These are phyloP conservation scores for Penicillium silybi DNA, from an alignment of 495 filamentous ascomycete species.

Conservation along the genomic window DNA sequence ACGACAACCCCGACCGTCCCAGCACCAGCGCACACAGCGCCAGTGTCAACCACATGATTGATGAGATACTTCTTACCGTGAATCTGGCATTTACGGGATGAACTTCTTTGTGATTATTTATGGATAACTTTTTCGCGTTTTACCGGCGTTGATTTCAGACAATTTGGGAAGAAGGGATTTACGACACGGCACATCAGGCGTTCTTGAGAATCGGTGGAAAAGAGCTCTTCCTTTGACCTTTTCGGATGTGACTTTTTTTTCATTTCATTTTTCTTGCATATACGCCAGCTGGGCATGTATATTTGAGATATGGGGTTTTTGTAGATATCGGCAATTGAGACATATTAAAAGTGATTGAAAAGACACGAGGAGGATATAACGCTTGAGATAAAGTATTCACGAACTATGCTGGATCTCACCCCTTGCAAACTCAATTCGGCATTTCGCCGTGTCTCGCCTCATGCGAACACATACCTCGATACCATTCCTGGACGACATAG, in stretches of 20 bases:
- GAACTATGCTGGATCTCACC: neutral
- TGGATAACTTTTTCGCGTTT: neutral
- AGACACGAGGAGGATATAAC: no score
- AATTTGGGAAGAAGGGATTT: neutral
- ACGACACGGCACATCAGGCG: neutral
- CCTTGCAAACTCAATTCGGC: neutral
- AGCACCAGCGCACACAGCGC: conserved; percentile 7
- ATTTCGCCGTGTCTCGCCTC: no score
- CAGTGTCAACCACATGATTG: conserved; percentile 6
- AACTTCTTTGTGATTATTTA: neutral
- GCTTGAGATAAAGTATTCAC: neutral
- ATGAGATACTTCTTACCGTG: neutral
- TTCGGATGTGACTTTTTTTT: neutral
- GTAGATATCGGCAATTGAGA: neutral
- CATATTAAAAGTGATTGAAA: neutral
- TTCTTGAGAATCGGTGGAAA: neutral
- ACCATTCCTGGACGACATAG: neutral
- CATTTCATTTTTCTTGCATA: conserved; percentile 5
- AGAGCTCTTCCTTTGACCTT: neutral
- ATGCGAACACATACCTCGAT: no score
- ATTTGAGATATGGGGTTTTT: conserved; percentile 2
- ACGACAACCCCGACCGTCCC: conserved; percentile 12
- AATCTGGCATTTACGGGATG: neutral
- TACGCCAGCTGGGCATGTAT: conserved; percentile 7
- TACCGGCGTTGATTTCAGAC: neutral